Conservation (phyloP, 495 filamentous ascomycete genomes). For the Filosporella fistucella region DNA sequence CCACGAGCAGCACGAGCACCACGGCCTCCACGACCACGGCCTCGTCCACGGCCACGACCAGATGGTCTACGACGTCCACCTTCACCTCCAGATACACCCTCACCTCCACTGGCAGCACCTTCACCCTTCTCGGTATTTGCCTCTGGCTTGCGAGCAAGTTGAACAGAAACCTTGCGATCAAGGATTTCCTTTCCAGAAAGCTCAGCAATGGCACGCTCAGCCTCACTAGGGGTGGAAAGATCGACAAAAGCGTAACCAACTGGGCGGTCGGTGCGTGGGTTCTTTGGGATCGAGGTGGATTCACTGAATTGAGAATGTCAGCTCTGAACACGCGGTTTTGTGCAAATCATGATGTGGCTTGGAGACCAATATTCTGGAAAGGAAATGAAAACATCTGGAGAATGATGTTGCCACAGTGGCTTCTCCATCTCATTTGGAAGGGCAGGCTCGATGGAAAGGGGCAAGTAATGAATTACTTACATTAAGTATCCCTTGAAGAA, state of each 20-base stretch:
- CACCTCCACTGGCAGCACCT: constrained; percentile 59
- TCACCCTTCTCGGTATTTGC: constrained; percentile 72
- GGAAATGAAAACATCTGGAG: not conserved
- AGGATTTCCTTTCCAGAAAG: constrained; percentile 96
- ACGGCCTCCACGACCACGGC: constrained; percentile 70
- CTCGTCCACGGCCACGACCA: constrained; percentile 64
- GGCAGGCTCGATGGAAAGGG: not conserved
- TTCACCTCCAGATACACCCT: constrained; percentile 65
- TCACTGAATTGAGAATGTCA: constrained; percentile 53
- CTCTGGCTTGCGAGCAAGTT: constrained; percentile 97
- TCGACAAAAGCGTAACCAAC: constrained; percentile 99
- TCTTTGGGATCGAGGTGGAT: constrained; percentile 96
- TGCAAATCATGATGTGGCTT: too few relatives aligned
- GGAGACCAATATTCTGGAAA: not conserved
- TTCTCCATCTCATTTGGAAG: not conserved
- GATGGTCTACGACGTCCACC: constrained; percentile 73
- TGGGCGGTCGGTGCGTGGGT: constrained; percentile 95
- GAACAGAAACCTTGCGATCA: constrained; percentile 96
- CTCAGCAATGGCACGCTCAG: constrained; percentile 87
- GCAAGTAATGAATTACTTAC: constrained; percentile 55
- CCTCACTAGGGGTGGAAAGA: constrained; percentile 87
- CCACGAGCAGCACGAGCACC: constrained; percentile 70
- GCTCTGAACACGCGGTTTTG: too few relatives aligned
- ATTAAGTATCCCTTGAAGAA: constrained; percentile 98
- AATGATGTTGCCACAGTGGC: constrained; percentile 11